Base-by-base conservation (phyloP, 2,329 filamentous ascomycete genomes). In the Fusarium sp. region DNA sequence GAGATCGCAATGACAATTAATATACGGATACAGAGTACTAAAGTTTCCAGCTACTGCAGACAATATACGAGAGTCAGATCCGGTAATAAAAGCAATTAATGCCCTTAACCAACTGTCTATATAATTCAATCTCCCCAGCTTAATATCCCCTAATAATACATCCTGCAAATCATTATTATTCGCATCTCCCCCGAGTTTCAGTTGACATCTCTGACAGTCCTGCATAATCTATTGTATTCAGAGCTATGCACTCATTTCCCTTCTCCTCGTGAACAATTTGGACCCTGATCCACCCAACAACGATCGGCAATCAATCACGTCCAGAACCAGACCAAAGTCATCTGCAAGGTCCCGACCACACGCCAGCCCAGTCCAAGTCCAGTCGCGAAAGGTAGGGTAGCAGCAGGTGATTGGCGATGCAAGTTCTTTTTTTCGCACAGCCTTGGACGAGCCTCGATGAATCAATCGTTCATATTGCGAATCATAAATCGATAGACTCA, bases 271-370 rank as follows among this genome's bases (percentile, higher is more conserved):
- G 44, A 48, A 52, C 28, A 55, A 48, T 46, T 58, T 62, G 52
- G 45, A 70, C 67, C 67, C 58, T 70, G 62, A 62, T 68, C 91
- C 67, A 68, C 67, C 23, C 45, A 60, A 60, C 41, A 46, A 61
- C 58, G 67, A 69, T 72, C 60, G 62, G 37, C 63, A 58, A 58
- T 43, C 63, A 58, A 58, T 37, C 46, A 69, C 46, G 56, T 45
- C 58, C 52, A 53, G 50, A 51, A 62, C 57, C 69, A 62, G 50
- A 53, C 39, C 59, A 65, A 46, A 53, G 34, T 63, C 49, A 67
- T 56, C 72, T 74, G 71, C 71, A 74, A 74, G 71, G 71, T 74
- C 71, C 71, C 71, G 69, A 65, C 63, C 55, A 39, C 55, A 39
- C 52, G 53, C 57, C 62, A 56, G 63, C 43, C 34, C 49, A 56